Evolutionary conservation across 805 yeast species (phyloP).

Genomic region (Kuraishia borneana): DNA sequence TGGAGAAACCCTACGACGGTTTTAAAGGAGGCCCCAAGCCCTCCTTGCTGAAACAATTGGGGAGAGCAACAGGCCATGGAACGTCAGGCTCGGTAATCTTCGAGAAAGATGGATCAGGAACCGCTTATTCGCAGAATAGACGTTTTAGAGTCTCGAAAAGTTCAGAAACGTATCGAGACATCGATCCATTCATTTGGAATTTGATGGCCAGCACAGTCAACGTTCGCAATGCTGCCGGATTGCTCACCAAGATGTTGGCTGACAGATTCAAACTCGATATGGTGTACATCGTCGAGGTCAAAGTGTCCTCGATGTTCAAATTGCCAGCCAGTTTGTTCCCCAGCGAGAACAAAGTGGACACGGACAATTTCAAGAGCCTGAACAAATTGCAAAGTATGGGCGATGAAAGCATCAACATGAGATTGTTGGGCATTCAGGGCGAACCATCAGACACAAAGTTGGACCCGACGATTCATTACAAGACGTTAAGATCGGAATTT

Average conservation of each 20-base stretch:
- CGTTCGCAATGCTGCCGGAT: constrained; percentile 30
- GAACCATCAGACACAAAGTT: constrained; percentile 10
- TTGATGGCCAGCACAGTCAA: constrained; percentile 24
- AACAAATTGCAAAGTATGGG: constrained; percentile 23
- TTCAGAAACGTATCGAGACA: constrained; percentile 12
- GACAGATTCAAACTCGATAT: constrained; percentile 25
- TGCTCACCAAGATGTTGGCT: constrained; percentile 25
- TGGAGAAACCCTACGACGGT: constrained; percentile 22
- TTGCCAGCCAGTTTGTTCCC: constrained; percentile 34
- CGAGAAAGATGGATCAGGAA: constrained; percentile 57
- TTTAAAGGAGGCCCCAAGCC: no score
- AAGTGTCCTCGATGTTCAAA: constrained; percentile 33
- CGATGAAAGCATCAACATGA: constrained; percentile 28
- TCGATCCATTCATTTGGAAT: constrained; percentile 24
- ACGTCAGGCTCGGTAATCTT: constrained; percentile 25
- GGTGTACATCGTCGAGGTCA: constrained; percentile 39
- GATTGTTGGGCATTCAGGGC: constrained; percentile 35
- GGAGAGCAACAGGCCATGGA: constrained; percentile 45
- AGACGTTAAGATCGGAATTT: constrained; percentile 37
- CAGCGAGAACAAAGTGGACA: constrained; percentile 27
- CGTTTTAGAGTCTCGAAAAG: constrained; percentile 28
- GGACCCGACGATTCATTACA: constrained; percentile 27
- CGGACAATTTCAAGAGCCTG: constrained; percentile 29
- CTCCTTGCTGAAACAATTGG: constrained; percentile 26
- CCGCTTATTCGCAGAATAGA: constrained; percentile 40